These are phyloP conservation scores for Oldenlandia corymbosa DNA, from an alignment of 257 asterid genomes.

Conservation along the genomic window DNA sequence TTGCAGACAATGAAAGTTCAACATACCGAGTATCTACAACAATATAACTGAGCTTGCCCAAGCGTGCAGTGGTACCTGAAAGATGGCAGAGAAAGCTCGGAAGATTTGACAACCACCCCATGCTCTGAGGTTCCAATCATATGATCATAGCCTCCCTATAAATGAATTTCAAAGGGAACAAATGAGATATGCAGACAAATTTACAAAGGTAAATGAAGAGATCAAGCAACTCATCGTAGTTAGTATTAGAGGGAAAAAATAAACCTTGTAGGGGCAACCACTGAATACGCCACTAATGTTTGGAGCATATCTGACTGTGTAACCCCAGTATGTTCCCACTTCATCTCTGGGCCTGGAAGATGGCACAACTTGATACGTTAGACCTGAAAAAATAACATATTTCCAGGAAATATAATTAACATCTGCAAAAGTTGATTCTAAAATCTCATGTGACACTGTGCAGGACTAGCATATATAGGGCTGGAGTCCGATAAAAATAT, in stretches of 20 bases:
- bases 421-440: too few relatives aligned
- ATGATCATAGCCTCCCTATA: constrained; percentile 83
- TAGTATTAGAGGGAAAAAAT: background rate
- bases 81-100: constrained; percentile 70
- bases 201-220: background rate
- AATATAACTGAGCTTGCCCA: background rate
- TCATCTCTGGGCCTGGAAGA: constrained; percentile 75
- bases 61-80: constrained; percentile 44
- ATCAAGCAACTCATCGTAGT: background rate
- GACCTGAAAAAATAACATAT: constrained; percentile 43
- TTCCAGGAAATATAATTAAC: constrained; percentile 5
- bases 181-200: background rate
- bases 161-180: background rate
- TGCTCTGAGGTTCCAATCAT: constrained; percentile 92
- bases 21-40: background rate
- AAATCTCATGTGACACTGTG: too few relatives aligned
- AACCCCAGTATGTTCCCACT: constrained; percentile 88
- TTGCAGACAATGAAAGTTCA: background rate
- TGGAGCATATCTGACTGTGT: constrained; percentile 81
- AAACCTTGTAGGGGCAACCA: constrained; percentile 74
- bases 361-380: constrained; percentile 59
- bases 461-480: background rate
- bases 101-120: constrained; percentile 55
- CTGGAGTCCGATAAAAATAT: background rate
- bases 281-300: constrained; percentile 72